Evolutionary conservation across 139 green algal species (phyloP).

Genomic region (Volvox reticuliferus): DNA sequence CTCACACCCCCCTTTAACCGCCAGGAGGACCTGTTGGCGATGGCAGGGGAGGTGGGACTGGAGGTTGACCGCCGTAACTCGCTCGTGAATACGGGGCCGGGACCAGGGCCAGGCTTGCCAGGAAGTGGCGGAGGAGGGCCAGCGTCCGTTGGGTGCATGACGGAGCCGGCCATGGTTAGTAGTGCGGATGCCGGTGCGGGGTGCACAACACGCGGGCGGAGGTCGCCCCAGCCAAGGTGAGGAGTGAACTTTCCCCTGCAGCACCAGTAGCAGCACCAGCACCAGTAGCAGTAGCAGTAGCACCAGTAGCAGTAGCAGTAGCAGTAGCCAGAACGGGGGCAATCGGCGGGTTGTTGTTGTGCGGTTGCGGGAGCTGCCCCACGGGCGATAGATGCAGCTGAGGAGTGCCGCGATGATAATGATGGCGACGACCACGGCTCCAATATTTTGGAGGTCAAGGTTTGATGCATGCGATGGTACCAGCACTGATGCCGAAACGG

Average conservation of each 20-base stretch:
- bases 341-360: no score
- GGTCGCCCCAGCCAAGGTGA: neutral
- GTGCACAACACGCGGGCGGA: no score
- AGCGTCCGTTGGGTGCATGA: no score
- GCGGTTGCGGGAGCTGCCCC: no score
- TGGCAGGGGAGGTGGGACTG: conserved; percentile 2
- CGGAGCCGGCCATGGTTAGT: neutral
- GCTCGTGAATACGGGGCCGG: no score
- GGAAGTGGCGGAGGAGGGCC: neutral
- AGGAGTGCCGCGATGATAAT: no score
- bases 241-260: neutral
- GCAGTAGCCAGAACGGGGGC: no score
- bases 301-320: neutral
- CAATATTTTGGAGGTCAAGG: no score
- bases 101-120: neutral
- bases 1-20: neutral
- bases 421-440: no score
- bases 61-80: neutral
- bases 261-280: neutral
- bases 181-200: neutral
- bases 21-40: neutral
- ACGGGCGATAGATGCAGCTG: no score
- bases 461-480: no score
- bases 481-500: no score
- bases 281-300: neutral